These are phyloP conservation scores for Cudoniella acicularis DNA, from an alignment of 495 filamentous ascomycete species.

Conservation along the genomic window DNA sequence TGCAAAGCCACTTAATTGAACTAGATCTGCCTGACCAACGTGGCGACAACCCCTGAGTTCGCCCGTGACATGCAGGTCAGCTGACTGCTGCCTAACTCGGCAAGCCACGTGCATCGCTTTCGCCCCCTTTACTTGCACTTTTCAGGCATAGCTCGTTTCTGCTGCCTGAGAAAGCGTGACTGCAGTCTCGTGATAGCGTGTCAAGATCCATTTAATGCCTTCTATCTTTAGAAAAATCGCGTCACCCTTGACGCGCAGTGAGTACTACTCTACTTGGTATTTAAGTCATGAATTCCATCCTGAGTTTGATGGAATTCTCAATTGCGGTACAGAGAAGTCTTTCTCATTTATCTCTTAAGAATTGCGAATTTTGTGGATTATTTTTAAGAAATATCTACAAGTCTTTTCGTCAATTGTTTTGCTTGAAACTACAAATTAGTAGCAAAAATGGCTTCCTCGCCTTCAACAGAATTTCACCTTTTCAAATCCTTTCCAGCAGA, in stretches of 20 bases:
- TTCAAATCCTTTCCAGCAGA: slow-evolving; percentile 23
- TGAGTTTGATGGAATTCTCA: neutral
- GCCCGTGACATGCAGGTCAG: too few relatives aligned
- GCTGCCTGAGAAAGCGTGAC: slow-evolving; percentile 6
- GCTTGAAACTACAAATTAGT: neutral
- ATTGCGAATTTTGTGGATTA: neutral
- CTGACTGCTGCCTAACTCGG: slow-evolving; percentile 17
- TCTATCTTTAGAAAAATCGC: slow-evolving; percentile 10
- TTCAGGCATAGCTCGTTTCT: neutral
- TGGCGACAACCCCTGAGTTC: too few relatives aligned
- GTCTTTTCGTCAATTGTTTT: neutral
- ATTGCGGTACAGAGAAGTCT: neutral
- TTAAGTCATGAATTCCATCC: neutral
- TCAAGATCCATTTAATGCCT: slow-evolving; percentile 1
- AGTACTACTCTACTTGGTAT: neutral
- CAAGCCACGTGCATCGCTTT: neutral
- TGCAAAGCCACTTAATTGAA: too few relatives aligned
- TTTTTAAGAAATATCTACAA: neutral
- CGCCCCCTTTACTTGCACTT: neutral
- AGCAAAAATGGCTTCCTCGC: neutral
- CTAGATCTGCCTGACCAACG: too few relatives aligned
- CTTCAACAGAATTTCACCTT: slow-evolving; percentile 6
- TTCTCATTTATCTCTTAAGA: neutral
- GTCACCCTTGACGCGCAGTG: neutral
- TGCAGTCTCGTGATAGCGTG: slow-evolving; percentile 21